Evolutionary conservation across 257 asterid species (phyloP).

Genomic region (Rehmannia glutinosa): DNA sequence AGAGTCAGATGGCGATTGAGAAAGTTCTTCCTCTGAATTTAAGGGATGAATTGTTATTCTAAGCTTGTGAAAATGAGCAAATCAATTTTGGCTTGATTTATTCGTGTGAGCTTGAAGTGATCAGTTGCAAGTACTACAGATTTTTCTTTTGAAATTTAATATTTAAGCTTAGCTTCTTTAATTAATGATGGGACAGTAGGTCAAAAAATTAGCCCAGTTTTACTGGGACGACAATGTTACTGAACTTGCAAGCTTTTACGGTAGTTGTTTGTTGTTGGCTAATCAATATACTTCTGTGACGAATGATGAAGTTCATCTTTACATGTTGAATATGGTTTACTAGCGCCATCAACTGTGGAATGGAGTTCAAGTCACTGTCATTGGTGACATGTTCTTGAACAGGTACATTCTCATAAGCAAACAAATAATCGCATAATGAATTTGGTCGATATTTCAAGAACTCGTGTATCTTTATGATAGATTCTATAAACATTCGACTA

Average conservation of each 20-base stretch:
- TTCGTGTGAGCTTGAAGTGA: neutral
- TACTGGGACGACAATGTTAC: neutral
- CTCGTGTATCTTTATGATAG: no score
- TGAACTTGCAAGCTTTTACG: neutral
- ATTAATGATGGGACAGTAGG: neutral
- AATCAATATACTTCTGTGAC: neutral
- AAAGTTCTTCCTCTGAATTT: neutral
- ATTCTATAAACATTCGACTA: no score
- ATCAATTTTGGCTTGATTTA: slow-evolving; percentile 8
- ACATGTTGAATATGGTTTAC: no score
- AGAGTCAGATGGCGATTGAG: neutral
- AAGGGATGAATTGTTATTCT: neutral
- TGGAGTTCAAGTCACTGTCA: neutral
- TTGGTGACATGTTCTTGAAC: neutral
- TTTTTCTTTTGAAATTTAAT: neutral
- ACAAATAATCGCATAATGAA: neutral
- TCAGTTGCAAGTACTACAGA: no score
- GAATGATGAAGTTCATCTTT: neutral
- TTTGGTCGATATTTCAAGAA: neutral
- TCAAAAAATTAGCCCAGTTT: neutral
- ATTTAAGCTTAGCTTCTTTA: neutral
- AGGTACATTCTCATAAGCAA: neutral
- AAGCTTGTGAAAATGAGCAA: neutral
- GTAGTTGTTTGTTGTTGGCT: neutral
- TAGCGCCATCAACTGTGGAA: no score